Conservation (phyloP, 305 asterid genomes). For the Solanum hybrid region DNA sequence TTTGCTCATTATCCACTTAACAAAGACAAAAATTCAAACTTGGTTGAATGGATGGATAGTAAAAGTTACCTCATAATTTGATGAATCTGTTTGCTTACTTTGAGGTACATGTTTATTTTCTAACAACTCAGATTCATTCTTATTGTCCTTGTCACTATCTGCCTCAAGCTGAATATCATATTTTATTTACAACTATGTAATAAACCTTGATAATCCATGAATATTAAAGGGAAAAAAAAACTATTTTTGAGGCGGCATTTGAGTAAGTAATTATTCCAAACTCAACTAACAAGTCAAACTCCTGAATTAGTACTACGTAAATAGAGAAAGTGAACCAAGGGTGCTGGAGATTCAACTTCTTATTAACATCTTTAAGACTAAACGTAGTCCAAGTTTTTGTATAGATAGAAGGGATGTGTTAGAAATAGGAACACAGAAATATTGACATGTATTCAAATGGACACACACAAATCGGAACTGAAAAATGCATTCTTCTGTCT, state of each 20-base stretch:
- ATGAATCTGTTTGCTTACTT: conserved; percentile 31
- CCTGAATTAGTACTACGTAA: not conserved
- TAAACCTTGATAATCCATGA: not conserved
- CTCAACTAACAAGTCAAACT: not conserved
- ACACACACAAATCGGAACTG: not conserved
- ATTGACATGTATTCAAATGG: not conserved
- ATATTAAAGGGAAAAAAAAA: not conserved
- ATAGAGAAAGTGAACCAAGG: not conserved
- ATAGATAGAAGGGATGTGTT: not conserved
- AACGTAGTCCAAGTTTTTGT: not conserved
- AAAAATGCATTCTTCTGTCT: not conserved
- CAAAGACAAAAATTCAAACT: not conserved
- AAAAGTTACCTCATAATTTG: conserved; percentile 31
- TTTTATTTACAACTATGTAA: not conserved
- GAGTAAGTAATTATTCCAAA: not conserved
- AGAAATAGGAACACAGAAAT: not conserved
- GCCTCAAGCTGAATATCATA: conserved; percentile 24
- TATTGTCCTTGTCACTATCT: conserved; percentile 32
- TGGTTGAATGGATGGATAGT: not conserved
- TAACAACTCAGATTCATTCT: conserved; percentile 26
- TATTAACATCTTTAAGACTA: not conserved
- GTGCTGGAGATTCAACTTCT: not conserved
- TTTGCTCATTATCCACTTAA: not conserved
- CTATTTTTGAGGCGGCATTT: not conserved
- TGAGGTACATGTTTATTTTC: conserved; percentile 2